Conservation (phyloP, 768 basidiomycete genomes). For the Mycena galopus region DNA sequence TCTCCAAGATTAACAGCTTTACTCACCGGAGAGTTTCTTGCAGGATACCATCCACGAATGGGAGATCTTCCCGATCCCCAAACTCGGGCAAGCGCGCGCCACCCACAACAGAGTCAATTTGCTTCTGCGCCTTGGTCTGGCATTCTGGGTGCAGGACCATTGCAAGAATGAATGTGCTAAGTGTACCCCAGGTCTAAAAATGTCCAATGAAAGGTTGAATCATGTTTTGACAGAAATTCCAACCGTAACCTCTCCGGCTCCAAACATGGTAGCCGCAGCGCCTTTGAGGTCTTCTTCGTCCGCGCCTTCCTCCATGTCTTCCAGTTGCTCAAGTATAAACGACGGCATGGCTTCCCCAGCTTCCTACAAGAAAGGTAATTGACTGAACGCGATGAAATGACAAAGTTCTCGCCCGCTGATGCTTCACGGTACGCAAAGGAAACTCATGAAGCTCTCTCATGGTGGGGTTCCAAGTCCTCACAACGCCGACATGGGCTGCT, state of each 20-base stretch:
- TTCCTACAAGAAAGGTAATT: not conserved
- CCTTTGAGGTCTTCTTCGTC: constrained; percentile 9
- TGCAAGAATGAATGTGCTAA: constrained; percentile 43
- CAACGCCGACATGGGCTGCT: constrained; percentile 36
- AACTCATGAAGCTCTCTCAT: constrained; percentile 3
- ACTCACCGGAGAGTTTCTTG: constrained; percentile 24
- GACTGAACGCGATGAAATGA: not conserved
- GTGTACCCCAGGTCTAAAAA: constrained; percentile 15
- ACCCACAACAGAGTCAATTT: constrained; percentile 48
- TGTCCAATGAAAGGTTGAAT: not conserved
- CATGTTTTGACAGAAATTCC: constrained; percentile 10
- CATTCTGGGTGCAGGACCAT: constrained; percentile 48
- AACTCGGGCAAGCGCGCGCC: constrained; percentile 41
- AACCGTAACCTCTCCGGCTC: constrained; percentile 51
- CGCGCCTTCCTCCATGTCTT: not conserved
- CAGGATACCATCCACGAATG: constrained; percentile 33
- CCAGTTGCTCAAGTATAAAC: constrained; percentile 2
- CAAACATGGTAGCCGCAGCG: constrained; percentile 18
- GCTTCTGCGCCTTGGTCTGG: constrained; percentile 45
- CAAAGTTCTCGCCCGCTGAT: constrained; percentile 39
- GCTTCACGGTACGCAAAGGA: constrained; percentile 1
- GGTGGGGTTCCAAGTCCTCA: not conserved
- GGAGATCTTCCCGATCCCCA: constrained; percentile 40
- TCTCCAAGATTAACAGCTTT: not conserved
- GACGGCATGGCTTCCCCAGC: not conserved